Evolutionary conservation across 352 stramenopile genomes (phyloP).

Genomic region (Globisporangium viniferum): DNA sequence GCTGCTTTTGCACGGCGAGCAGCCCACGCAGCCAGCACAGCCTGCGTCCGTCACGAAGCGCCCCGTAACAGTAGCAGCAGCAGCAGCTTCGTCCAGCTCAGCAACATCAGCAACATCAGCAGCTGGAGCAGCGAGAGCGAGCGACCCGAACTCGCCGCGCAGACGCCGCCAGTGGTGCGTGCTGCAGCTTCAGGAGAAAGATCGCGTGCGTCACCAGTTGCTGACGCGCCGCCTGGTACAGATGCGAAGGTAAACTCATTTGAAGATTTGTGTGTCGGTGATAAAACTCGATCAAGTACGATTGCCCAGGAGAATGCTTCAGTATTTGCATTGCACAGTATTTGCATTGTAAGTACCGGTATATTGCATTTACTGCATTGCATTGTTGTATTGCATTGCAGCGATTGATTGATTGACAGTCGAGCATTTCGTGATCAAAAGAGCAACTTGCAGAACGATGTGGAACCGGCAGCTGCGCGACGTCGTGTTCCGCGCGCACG

Average conservation of each 20-base stretch:
- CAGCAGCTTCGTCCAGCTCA: background rate
- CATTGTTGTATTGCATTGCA: background rate
- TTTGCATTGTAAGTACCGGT: too few relatives aligned
- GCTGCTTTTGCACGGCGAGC: conserved; percentile 9
- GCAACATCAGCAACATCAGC: background rate
- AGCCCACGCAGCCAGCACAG: background rate
- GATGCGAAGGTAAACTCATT: conserved; percentile 31
- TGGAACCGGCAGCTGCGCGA: conserved; percentile 61
- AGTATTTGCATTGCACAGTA: too few relatives aligned
- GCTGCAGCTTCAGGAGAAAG: conserved; percentile 66
- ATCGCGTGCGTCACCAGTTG: conserved; percentile 48
- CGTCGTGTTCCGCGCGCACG: conserved; percentile 65
- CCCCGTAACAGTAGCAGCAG: background rate
- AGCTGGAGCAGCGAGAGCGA: conserved; percentile 2
- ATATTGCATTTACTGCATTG: too few relatives aligned
- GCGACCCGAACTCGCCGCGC: conserved; percentile 14
- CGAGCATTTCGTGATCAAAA: background rate
- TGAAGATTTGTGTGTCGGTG: too few relatives aligned
- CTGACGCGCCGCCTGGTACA: conserved; percentile 41
- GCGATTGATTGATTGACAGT: conserved; percentile 1
- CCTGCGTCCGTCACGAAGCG: background rate
- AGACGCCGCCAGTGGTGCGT: conserved; percentile 41
- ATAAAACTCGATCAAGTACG: too few relatives aligned
- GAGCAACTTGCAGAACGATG: conserved; percentile 23
- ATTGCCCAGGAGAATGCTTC: too few relatives aligned